These are phyloP conservation scores for Tubosaeta sp. DNA, from an alignment of 768 basidiomycete genomes.

Conservation along the genomic window DNA sequence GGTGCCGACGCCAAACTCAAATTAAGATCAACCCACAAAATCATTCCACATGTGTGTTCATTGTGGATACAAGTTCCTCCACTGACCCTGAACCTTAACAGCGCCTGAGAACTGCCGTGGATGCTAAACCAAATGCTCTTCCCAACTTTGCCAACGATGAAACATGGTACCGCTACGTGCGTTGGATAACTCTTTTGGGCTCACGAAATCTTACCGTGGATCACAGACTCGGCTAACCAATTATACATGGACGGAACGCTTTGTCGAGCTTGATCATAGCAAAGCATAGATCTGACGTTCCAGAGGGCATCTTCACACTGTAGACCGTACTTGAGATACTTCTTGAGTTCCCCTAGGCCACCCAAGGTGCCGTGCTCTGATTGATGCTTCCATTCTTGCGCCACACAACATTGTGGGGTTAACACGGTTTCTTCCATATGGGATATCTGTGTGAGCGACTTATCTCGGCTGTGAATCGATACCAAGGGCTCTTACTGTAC, in stretches of 20 bases:
- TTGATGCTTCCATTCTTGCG: slow-evolving; percentile 1
- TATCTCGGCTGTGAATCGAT: background rate
- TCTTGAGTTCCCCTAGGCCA: background rate
- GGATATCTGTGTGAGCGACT: background rate
- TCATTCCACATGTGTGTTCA: slow-evolving; percentile 42
- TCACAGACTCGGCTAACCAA: slow-evolving; percentile 17
- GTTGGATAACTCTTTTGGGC: background rate
- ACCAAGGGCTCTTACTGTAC: too few relatives aligned
- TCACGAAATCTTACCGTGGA: background rate
- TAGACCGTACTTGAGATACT: background rate
- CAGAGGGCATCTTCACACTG: background rate
- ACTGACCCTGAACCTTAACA: slow-evolving; percentile 11
- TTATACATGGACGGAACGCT: slow-evolving; percentile 26
- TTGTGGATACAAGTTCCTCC: slow-evolving; percentile 1
- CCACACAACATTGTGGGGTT: background rate
- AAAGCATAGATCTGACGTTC: slow-evolving; percentile 1
- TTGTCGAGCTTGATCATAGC: slow-evolving; percentile 17
- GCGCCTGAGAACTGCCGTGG: slow-evolving; percentile 32
- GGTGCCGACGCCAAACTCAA: slow-evolving; percentile 19
- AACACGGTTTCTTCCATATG: slow-evolving; percentile 12
- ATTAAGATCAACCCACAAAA: slow-evolving; percentile 27
- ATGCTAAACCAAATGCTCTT: slow-evolving; percentile 24
- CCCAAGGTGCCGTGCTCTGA: background rate
- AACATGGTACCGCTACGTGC: slow-evolving; percentile 32
- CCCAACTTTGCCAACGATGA: slow-evolving; percentile 34